Base-by-base conservation (phyloP, 1,139 yeast genomes). In the Suhomyces bribrorum region DNA sequence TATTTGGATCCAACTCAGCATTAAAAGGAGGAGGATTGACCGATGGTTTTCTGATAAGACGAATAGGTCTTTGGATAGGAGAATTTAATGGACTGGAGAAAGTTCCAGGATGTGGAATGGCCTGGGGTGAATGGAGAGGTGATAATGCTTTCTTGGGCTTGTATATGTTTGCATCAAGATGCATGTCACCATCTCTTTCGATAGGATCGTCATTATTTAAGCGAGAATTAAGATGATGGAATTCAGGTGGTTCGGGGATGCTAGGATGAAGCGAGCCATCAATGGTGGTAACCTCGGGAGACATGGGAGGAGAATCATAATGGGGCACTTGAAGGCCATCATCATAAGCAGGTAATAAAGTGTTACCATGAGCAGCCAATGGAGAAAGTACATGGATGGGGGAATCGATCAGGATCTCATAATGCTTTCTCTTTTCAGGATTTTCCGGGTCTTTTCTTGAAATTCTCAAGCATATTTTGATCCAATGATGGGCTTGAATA, bases 401-500 rank as follows among this genome's bases (percentile, higher is more conserved):
- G 7, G 95, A 85, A 59, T 92, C 97, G 46, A 90, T 87, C 46
- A 87, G 82, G 32, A 92, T 84, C 62, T 92, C 97, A 56, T 85
- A 92, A 58, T 88, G 96, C 57, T 89, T 90, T 26, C 94, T 63
- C 62, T 76, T 83, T 32, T 68, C 69, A 1, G 76, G 70, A 37
- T 76, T 75, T 14, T 73, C 78, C 0, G 81, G 75, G 38, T 83
- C 81, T 8, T 70, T 58, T 48, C 77, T 79, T 11, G 95, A 86
- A 20, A 92, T 70, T 36, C 97, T 69, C 37, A 92, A 63, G 45
- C 94, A 83, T 11, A 92, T 77, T 61, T 90, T 92, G 51, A 92
- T 80, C 97, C 97, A 90, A 63, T 92, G 98, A 53, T 86, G 92
- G 6, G 90, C 75, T 60, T 87, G 87, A 47, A 92, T 86, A 50